Base-by-base conservation (phyloP, 1,284 basidiomycete species). In the Ganoderma leucocontextum region DNA sequence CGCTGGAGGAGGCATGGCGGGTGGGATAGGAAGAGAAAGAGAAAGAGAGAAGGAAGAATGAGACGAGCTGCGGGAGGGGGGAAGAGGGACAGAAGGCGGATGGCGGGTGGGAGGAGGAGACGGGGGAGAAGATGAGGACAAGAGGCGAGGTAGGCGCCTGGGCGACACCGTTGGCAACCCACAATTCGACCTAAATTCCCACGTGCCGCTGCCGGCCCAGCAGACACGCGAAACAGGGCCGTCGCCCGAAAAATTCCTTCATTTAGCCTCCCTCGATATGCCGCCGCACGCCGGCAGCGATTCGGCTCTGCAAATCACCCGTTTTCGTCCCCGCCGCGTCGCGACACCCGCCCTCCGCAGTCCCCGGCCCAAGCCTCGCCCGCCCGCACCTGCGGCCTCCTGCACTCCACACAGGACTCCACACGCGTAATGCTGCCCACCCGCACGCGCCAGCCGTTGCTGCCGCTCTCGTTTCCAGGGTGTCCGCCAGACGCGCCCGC, bases 1-100 rank as follows among this genome's bases (percentile, higher is more conserved):
- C 73, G 35, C 59, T 41, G 86, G 85, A 38, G 81, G 72, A 66
- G 80, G 79, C 84, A 86, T 85, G 57, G 75, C 68, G 70, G 70
- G 67, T 76, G 55, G 35, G 22, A 68, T 65, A 17, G 63, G 71
- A 71, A 70, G 64, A 66, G 60, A 67, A 69, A 67, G 60, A 70
- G 65, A 70, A 61, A 67, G 62, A 68, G 63, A 67, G 60, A 60
- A 42, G 58, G 58, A 64, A 60, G 69, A 65, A 65, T 60, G 66
- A 42, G 69, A 69, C 42, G 61, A 53, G 69, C 67, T 57, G 66
- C 63, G 42, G 64, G 67, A 61, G 63, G 29, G 65, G 66, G 71
- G 66, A 63, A 68, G 62, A 65, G 65, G 58, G 57, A 62, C 67
- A 68, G 61, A 68, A 72, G 65, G 71, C 65, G 69, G 65, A 65